Base-by-base conservation (phyloP, 2,329 filamentous ascomycete species). In the Penicillium verrucosum region DNA sequence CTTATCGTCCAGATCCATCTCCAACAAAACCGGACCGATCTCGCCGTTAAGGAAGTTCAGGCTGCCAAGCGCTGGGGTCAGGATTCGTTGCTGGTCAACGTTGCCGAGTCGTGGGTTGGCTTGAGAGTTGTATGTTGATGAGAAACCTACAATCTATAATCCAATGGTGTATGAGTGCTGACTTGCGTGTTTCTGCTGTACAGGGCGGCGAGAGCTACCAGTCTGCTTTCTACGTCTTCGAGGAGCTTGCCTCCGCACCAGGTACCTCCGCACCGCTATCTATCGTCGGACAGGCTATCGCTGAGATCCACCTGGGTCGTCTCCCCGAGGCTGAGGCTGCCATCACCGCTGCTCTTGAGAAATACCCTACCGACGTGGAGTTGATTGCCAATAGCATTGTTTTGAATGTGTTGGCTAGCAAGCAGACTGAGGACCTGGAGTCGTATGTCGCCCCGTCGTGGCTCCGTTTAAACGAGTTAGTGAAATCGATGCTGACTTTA, bases 161-260 rank as follows among this genome's bases (percentile, higher is more conserved):
- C 21, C 11, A 34, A 34, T 43, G 29, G 34, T 46, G 3, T 52
- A 27, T 36, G 32, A 34, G 16, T 29, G 44, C 48, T 53, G 9
- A 48, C 50, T 34, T 16, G 0, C 29, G 2, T 23, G 14, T 29
- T 14, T 46, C 14, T 49, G 25, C 32, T 40, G 0, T 21, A 34
- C 59, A 96, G 89, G 93, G 93, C 70, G 92, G 92, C 65, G 92
- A 96, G 66, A 94, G 91, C 74, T 97, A 97, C 77, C 94, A 97
- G 71, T 90, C 94, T 70, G 88, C 93, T 18, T 97, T 96, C 77
- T 97, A 99, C 80, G 93, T 97, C 59, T 97, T 91, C 70, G 93
- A 97, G 77, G 94, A 99, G 76, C 85, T 97, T 47, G 93, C 94
- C 5, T 90, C 96, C 71, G 88, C 90, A 29, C 88, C 92, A 2